Evolutionary conservation across 129 eudicot genomes (phyloP).

Genomic region (Deinandra increscens): DNA sequence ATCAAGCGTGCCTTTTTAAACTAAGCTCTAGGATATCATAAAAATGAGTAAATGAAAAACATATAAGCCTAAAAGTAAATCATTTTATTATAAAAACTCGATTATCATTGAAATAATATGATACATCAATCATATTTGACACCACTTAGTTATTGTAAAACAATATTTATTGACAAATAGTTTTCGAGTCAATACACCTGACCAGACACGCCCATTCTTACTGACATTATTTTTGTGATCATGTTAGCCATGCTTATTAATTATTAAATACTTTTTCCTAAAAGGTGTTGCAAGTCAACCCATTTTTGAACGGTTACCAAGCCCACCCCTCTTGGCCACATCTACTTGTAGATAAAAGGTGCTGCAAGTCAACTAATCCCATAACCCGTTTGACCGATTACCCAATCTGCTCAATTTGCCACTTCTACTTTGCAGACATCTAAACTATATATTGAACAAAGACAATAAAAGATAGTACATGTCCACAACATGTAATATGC

Average conservation of each 20-base stretch:
- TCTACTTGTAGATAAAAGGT: neutral
- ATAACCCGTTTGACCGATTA: neutral
- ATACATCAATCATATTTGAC: neutral
- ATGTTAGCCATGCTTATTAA: neutral
- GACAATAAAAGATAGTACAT: neutral
- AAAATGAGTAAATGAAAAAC: too few species aligned
- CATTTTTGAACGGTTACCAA: neutral
- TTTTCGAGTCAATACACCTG: too few species aligned
- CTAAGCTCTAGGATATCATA: too few species aligned
- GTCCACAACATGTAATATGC: neutral
- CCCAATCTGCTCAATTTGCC: neutral
- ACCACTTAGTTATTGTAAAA: neutral
- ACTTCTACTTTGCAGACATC: neutral
- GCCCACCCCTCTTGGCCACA: neutral
- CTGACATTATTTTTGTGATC: neutral
- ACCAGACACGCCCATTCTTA: neutral
- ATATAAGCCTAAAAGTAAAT: neutral
- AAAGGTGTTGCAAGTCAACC: neutral
- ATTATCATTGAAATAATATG: neutral
- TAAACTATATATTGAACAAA: conserved; percentile 36
- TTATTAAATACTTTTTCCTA: neutral
- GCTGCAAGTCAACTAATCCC: neutral
- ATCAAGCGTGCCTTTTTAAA: too few species aligned
- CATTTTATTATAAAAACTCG: neutral
- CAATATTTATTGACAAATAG: neutral